Conservation (phyloP, 2,329 filamentous ascomycete genomes). For the Aspergillus vadensis region DNA sequence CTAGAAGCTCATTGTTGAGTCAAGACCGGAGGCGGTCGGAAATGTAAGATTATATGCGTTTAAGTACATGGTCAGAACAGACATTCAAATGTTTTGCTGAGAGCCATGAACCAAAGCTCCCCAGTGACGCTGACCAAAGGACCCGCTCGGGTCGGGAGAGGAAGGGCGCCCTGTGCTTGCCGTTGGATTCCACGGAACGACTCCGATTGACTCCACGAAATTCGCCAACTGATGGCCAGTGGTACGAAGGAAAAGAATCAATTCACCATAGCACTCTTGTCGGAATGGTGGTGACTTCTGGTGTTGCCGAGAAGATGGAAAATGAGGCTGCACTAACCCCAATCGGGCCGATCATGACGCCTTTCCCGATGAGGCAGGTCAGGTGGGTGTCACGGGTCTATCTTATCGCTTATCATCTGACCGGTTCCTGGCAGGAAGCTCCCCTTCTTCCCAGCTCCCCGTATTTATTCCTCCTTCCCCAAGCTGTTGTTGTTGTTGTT, state of each 20-base stretch:
- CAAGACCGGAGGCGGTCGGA: too few species aligned
- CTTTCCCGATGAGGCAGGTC: not conserved
- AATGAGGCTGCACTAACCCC: too few species aligned
- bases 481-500: not conserved
- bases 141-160: not conserved
- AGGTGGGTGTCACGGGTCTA: not conserved
- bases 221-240: too few species aligned
- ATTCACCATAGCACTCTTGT: not conserved
- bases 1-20: too few species aligned
- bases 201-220: not conserved
- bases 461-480: not conserved
- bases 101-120: too few species aligned
- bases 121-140: not conserved
- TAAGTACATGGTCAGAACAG: too few species aligned
- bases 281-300: not conserved
- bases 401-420: conserved; percentile 1
- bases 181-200: not conserved
- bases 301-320: not conserved
- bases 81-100: too few species aligned
- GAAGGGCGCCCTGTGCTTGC: not conserved
- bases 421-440: not conserved
- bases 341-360: not conserved
- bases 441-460: not conserved
- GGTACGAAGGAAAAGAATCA: too few species aligned
- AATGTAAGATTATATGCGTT: too few species aligned